Conservation (phyloP, 2,329 filamentous ascomycete species). For the Ophiostoma pallidulum region DNA sequence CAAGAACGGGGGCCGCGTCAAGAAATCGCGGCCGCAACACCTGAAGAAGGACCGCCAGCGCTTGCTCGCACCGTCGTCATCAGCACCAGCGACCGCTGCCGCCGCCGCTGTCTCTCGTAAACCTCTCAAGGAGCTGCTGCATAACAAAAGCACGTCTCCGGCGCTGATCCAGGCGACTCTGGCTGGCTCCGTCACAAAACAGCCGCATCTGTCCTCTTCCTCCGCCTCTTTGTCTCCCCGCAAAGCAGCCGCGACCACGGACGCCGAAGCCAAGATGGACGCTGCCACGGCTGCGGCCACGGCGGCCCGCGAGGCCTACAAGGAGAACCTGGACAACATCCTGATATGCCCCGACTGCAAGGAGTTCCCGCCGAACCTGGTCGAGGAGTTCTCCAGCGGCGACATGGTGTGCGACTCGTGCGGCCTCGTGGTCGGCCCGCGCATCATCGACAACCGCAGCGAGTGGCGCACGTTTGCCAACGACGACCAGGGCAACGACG, state of each 20-base stretch:
- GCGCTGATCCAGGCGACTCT: not conserved
- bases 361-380: conserved; percentile 81
- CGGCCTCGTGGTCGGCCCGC: conserved; percentile 80
- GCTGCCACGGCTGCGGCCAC: too few species aligned
- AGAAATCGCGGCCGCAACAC: conserved; percentile 17
- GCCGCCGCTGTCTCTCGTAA: too few species aligned
- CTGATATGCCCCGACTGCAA: conserved; percentile 86
- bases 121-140: conserved; percentile 16
- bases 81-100: too few species aligned
- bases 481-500: conserved; percentile 91
- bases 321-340: conserved; percentile 77
- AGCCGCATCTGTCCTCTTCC: not conserved
- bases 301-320: conserved; percentile 37
- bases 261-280: conserved; percentile 19
- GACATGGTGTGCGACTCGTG: conserved; percentile 91
- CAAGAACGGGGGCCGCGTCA: conserved; percentile 17
- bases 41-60: too few species aligned
- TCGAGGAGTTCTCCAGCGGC: conserved; percentile 85
- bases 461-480: conserved; percentile 99
- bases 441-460: conserved; percentile 89
- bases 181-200: not conserved
- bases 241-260: conserved; percentile 7
- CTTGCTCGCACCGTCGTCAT: too few species aligned
- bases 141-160: conserved; percentile 15
- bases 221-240: too few species aligned